These are phyloP conservation scores for Omphalotus olearius DNA, from an alignment of 1,284 basidiomycete genomes.

Conservation along the genomic window DNA sequence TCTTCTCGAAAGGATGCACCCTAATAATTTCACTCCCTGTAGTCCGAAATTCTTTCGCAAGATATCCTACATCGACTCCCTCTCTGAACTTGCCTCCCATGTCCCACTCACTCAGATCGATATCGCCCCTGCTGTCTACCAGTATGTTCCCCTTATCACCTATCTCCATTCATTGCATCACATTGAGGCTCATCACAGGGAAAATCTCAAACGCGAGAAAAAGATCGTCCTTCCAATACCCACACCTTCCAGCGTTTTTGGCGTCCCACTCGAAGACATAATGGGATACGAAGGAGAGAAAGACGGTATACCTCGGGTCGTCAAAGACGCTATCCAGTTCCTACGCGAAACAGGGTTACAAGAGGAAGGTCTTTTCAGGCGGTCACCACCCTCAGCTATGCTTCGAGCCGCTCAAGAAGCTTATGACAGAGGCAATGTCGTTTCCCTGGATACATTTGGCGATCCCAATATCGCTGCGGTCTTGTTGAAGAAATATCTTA, in stretches of 20 bases:
- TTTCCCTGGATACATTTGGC: conserved; percentile 66
- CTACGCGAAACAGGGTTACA: conserved; percentile 62
- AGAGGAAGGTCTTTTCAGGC: conserved; percentile 77
- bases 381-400: conserved; percentile 68
- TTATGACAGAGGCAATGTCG: conserved; percentile 80
- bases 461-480: conserved; percentile 83
- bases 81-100: conserved; percentile 69
- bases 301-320: conserved; percentile 71
- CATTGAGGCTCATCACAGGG: conserved; percentile 35
- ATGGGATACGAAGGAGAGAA: conserved; percentile 83
- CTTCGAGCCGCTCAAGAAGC: conserved; percentile 74
- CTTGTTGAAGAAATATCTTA: conserved; percentile 79
- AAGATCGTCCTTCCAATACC: conserved; percentile 61
- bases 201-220: conserved; percentile 69
- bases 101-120: conserved; percentile 84
- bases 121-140: conserved; percentile 76
- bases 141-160: conserved; percentile 36
- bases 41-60: conserved; percentile 88
- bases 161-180: conserved; percentile 1
- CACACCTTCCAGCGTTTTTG: conserved; percentile 62
- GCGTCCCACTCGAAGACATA: conserved; percentile 72
- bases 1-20: not conserved
- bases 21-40: conserved; percentile 1
- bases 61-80: conserved; percentile 67
- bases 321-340: conserved; percentile 73